A percentile compares a stretch with the other conserved stretches of the same genome.
phyloP scores from a whole-genome alignment of 208 protist species.

The Crithidia mellificae region DNA sequence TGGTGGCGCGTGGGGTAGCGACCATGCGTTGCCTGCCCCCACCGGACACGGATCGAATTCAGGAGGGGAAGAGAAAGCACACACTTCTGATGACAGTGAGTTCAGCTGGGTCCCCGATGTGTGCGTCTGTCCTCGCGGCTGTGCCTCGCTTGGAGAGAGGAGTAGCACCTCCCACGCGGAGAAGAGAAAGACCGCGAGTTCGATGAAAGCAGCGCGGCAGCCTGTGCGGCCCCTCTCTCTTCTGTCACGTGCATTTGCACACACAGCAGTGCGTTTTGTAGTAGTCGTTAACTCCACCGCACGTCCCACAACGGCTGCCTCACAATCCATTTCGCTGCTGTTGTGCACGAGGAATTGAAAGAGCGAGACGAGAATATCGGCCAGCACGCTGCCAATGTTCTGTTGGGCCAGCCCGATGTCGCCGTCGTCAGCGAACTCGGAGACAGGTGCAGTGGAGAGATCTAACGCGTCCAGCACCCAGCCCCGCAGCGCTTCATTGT shows the following conservation, averaged over 20 bases:
- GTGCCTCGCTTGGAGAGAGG: background rate
- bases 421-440: background rate
- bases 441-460: background rate
- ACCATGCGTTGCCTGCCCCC: too few relatives aligned
- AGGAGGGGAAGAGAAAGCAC: too few relatives aligned
- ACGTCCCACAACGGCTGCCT: too few relatives aligned
- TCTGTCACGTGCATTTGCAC: too few relatives aligned
- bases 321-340: too few relatives aligned
- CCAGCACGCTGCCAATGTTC: constrained; percentile 9
- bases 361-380: constrained; percentile 13
- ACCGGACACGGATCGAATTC: too few relatives aligned
- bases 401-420: background rate
- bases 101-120: too few relatives aligned
- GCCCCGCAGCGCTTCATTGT: background rate
- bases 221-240: background rate
- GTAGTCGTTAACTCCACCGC: too few relatives aligned
- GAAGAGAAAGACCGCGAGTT: constrained; percentile 27
- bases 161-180: constrained; percentile 31
- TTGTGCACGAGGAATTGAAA: background rate
- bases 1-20: too few relatives aligned
- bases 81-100: background rate
- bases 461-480: constrained; percentile 7
- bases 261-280: too few relatives aligned
- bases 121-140: background rate
- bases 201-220: constrained; percentile 14